These are phyloP conservation scores for Rhizoclosmatium sp. DNA, from an alignment of 192 early-diverging fungal species.

Conservation along the genomic window DNA sequence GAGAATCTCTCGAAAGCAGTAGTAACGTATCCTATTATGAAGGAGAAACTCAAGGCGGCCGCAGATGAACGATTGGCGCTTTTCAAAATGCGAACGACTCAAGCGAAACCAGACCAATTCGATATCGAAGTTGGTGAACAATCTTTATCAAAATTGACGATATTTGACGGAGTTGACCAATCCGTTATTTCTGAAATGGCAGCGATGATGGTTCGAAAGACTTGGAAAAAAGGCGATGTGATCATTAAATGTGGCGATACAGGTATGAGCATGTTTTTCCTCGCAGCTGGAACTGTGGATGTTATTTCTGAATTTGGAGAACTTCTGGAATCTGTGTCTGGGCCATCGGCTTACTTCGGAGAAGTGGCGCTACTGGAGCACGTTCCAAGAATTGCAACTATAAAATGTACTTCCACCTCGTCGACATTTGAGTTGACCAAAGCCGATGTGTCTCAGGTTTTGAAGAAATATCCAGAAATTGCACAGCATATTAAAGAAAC, in stretches of 20 bases:
- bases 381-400: slow-evolving; percentile 56
- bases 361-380: slow-evolving; percentile 62
- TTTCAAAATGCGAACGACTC: slow-evolving; percentile 35
- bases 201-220: slow-evolving; percentile 42
- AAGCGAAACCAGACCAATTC: slow-evolving; percentile 34
- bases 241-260: slow-evolving; percentile 52
- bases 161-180: slow-evolving; percentile 48
- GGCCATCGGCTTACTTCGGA: slow-evolving; percentile 57
- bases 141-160: slow-evolving; percentile 44
- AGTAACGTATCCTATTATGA: slow-evolving; percentile 46
- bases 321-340: slow-evolving; percentile 44
- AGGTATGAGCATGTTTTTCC: slow-evolving; percentile 62
- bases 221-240: slow-evolving; percentile 39
- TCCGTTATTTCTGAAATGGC: slow-evolving; percentile 48
- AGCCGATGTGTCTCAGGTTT: slow-evolving; percentile 38
- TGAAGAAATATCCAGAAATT: slow-evolving; percentile 48
- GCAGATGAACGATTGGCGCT: slow-evolving; percentile 52
- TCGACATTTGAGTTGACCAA: slow-evolving; percentile 47
- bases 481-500: slow-evolving; percentile 48
- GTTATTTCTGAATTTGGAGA: slow-evolving; percentile 59
- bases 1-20: slow-evolving; percentile 43
- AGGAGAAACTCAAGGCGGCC: slow-evolving; percentile 45
- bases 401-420: slow-evolving; percentile 43
- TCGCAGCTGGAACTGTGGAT: slow-evolving; percentile 58
- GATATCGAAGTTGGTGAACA: slow-evolving; percentile 55